A percentile compares a stretch with the other conserved stretches of the same genome.
phyloP scores from a whole-genome alignment of 2,329 filamentous ascomycete genomes.

The Albifimbria verrucaria region DNA sequence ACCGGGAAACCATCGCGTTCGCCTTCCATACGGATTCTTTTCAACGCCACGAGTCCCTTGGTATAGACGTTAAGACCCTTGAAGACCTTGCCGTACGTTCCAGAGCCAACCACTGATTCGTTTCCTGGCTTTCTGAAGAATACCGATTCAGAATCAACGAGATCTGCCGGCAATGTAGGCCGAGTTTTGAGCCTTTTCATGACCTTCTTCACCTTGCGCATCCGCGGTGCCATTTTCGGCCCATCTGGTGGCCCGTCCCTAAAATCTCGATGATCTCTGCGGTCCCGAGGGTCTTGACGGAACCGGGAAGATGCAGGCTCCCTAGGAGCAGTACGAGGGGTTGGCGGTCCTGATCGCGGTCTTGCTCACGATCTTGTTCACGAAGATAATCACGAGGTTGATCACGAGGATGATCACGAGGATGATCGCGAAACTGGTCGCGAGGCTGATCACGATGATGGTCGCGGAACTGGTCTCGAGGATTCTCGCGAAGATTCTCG shows the following conservation, averaged over 20 bases:
- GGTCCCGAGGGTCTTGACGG: slow-evolving; percentile 29
- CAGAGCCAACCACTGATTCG: slow-evolving; percentile 91
- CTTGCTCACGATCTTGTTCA: slow-evolving; percentile 4
- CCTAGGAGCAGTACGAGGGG: slow-evolving; percentile 49
- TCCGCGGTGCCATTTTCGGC: slow-evolving; percentile 41
- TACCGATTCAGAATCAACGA: slow-evolving; percentile 78
- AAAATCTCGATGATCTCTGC: slow-evolving; percentile 39
- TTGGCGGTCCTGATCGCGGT: slow-evolving; percentile 37
- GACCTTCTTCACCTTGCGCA: slow-evolving; percentile 63
- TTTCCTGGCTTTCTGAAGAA: slow-evolving; percentile 97
- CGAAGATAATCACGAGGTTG: neutral
- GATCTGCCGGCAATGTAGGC: slow-evolving; percentile 67
- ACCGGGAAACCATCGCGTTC: slow-evolving; percentile 89
- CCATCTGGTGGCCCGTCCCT: slow-evolving; percentile 28
- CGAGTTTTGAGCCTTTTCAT: slow-evolving; percentile 69
- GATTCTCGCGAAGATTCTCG: neutral
- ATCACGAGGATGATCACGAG: neutral
- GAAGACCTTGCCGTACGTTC: slow-evolving; percentile 94
- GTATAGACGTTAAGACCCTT: slow-evolving; percentile 94
- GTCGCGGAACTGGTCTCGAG: slow-evolving; percentile 15
- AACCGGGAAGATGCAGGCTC: slow-evolving; percentile 50
- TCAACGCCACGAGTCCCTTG: slow-evolving; percentile 76
- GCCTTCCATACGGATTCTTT: slow-evolving; percentile 91
- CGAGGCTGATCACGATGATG: slow-evolving; percentile 35
- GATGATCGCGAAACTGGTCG: neutral